Percentiles rank a stretch among this genome's conserved stretches.
Evolutionary conservation across 2,329 filamentous ascomycete genomes (phyloP).

Genomic region (Aspergillus sp.): DNA sequence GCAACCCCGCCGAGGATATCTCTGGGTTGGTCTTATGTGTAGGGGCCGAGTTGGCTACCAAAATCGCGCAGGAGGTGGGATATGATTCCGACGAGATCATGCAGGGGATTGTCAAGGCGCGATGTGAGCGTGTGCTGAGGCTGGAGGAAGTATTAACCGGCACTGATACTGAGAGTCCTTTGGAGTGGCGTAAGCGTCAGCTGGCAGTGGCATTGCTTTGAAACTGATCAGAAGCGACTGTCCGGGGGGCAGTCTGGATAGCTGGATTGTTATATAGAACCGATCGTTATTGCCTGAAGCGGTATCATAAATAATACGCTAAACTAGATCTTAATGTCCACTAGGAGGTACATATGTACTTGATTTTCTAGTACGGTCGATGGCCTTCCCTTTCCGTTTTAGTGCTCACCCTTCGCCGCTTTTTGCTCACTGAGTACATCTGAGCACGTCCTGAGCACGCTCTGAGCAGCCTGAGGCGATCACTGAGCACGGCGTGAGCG

Average conservation of each 20-base stretch:
- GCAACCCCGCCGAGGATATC: constrained; percentile 2
- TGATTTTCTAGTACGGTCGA: neutral
- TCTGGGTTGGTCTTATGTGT: neutral
- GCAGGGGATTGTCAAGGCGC: neutral
- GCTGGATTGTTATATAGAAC: neutral
- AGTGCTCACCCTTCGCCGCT: constrained; percentile 1
- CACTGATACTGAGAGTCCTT: neutral
- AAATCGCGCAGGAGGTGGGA: neutral
- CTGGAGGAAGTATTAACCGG: constrained; percentile 1
- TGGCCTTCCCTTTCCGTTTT: constrained; percentile 10
- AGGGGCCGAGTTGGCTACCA: neutral
- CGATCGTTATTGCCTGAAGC: too few species aligned
- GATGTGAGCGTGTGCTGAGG: constrained; percentile 3
- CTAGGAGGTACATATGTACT: too few species aligned
- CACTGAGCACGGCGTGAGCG: neutral
- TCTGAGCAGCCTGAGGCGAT: constrained; percentile 8
- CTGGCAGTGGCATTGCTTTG: neutral
- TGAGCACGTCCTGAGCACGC: constrained; percentile 2
- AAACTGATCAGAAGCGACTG: neutral
- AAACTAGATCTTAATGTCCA: too few species aligned
- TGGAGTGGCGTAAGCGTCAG: neutral
- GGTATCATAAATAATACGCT: too few species aligned
- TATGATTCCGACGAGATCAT: neutral
- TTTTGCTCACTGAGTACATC: constrained; percentile 12
- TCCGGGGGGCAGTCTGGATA: neutral